Evolutionary conservation across 2,329 filamentous ascomycete species (phyloP).

Genomic region (Epicoccum nigrum): DNA sequence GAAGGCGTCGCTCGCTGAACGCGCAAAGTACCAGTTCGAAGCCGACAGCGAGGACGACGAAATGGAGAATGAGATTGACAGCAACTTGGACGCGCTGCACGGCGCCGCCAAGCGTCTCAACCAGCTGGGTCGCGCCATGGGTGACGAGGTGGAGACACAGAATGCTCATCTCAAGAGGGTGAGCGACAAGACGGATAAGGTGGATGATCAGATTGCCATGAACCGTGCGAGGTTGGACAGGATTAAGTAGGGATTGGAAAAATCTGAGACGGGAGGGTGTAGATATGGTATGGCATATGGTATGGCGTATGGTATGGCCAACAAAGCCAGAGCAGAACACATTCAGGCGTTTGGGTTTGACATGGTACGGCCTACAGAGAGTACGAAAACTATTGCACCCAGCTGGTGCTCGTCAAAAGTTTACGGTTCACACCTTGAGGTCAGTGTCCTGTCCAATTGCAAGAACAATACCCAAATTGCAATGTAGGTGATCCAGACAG

Average conservation of each 20-base stretch:
- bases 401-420: no score
- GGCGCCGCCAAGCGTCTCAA: constrained; percentile 73
- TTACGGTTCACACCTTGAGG: no score
- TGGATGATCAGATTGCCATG: constrained; percentile 77
- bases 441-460: no score
- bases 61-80: constrained; percentile 62
- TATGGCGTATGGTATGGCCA: no score
- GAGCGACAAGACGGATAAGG: constrained; percentile 80
- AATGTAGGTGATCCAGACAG: no score
- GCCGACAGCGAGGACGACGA: constrained; percentile 60
- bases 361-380: no score
- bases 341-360: no score
- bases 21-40: constrained; percentile 45
- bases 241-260: constrained; percentile 59
- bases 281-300: no score
- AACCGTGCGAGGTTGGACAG: constrained; percentile 75
- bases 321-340: no score
- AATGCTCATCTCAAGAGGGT: constrained; percentile 80
- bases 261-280: no score
- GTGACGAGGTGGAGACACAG: constrained; percentile 75
- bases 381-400: no score
- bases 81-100: constrained; percentile 59
- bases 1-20: constrained; percentile 39
- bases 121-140: constrained; percentile 73
- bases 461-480: no score